Conservation (phyloP, 768 basidiomycete genomes). For the Suillus subalutaceus region DNA sequence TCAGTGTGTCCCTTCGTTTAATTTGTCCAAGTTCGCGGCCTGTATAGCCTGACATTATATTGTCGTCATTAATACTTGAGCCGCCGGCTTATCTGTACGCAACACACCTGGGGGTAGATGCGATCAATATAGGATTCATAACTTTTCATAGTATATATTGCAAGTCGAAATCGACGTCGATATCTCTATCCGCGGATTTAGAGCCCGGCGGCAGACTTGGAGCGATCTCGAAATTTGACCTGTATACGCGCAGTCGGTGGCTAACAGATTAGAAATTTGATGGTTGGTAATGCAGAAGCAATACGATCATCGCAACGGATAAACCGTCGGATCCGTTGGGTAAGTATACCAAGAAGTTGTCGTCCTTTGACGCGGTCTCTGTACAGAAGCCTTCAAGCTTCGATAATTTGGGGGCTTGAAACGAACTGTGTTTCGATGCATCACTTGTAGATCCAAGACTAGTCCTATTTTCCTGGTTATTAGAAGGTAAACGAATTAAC, state of each 20-base stretch:
- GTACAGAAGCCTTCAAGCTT: not conserved
- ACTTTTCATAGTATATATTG: no score
- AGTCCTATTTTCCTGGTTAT: not conserved
- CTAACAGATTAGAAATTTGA: conserved; percentile 1
- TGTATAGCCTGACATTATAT: not conserved
- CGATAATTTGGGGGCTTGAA: not conserved
- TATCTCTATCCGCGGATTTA: not conserved
- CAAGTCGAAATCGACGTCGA: not conserved
- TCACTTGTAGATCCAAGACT: not conserved
- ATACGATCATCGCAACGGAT: conserved; percentile 2
- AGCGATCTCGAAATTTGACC: not conserved
- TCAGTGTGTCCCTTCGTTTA: not conserved
- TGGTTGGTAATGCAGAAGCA: not conserved
- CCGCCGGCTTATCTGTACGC: not conserved
- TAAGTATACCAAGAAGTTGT: not conserved
- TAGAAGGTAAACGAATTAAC: not conserved
- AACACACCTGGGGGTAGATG: not conserved
- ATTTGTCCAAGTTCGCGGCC: not conserved
- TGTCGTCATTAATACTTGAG: not conserved
- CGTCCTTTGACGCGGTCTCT: not conserved
- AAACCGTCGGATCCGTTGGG: not conserved
- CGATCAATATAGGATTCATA: not conserved
- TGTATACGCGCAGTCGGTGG: not conserved
- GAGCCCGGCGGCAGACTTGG: not conserved
- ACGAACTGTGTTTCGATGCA: not conserved